These are phyloP conservation scores for Lecanosticta acicola DNA, from an alignment of 2,329 filamentous ascomycete species.

Conservation along the genomic window DNA sequence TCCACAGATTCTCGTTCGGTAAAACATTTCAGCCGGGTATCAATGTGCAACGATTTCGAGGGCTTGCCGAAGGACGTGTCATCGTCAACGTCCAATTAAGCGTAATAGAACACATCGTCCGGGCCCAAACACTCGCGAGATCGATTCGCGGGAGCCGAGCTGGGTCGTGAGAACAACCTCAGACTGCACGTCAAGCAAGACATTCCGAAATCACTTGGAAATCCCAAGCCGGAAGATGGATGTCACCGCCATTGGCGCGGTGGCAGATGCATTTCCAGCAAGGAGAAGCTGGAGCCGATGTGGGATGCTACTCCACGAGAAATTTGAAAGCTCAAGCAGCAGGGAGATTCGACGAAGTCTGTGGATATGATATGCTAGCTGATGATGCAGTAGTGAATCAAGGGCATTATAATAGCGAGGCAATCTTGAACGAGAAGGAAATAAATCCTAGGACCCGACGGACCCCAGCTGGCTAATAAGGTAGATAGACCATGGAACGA, in stretches of 20 bases:
- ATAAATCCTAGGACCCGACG: no score
- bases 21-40: no score
- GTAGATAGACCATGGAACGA: slow-evolving; percentile 75
- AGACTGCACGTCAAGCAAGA: slow-evolving; percentile 63
- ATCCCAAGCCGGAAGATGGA: slow-evolving; percentile 65
- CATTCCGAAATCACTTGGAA: slow-evolving; percentile 36
- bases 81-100: slow-evolving; percentile 12
- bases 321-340: slow-evolving; percentile 59
- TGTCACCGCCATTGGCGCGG: slow-evolving; percentile 76
- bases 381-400: no score
- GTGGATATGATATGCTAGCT: no score
- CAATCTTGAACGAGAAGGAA: slow-evolving; percentile 66
- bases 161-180: slow-evolving; percentile 10
- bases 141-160: slow-evolving; percentile 8
- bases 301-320: slow-evolving; percentile 63
- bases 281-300: slow-evolving; percentile 47
- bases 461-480: no score
- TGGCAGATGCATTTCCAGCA: slow-evolving; percentile 89
- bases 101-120: slow-evolving; percentile 13
- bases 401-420: no score
- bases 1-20: no score
- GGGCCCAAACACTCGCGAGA: slow-evolving; percentile 16
- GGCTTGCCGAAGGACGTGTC: no score
- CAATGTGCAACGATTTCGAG: no score
- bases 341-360: no score